Evolutionary conservation across 2,329 filamentous ascomycete genomes (phyloP).

Genomic region (Ophiostoma montium): DNA sequence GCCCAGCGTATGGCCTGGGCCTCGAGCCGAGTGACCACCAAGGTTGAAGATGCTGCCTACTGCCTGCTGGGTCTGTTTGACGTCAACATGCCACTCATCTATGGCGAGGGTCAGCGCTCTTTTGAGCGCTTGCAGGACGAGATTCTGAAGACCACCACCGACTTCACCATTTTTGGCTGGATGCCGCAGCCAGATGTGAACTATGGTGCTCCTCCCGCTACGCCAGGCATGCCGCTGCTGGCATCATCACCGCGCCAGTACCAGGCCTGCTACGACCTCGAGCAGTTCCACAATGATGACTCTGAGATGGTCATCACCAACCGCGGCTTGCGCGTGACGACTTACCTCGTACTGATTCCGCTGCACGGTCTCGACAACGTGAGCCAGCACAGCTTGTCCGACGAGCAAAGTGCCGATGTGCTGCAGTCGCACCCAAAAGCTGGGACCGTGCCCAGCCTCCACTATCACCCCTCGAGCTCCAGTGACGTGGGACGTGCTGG

Average conservation of each 20-base stretch:
- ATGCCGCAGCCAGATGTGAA: neutral
- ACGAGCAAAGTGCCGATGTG: neutral
- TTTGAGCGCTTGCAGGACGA: constrained; percentile 13
- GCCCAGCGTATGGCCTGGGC: constrained; percentile 14
- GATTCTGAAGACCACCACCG: constrained; percentile 5
- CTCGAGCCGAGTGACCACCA: constrained; percentile 9
- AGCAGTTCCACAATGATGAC: constrained; percentile 8
- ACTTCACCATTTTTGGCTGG: constrained; percentile 11
- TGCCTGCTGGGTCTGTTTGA: constrained; percentile 13
- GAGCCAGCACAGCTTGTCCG: too few relatives aligned
- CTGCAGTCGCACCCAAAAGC: neutral
- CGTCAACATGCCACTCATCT: constrained; percentile 13
- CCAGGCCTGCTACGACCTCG: neutral
- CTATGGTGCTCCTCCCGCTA: neutral
- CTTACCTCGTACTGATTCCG: constrained; percentile 7
- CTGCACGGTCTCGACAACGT: neutral
- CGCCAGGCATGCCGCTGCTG: constrained; percentile 4
- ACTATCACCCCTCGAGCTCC: too few relatives aligned
- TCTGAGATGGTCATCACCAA: constrained; percentile 10
- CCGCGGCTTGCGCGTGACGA: constrained; percentile 10
- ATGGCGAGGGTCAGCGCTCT: constrained; percentile 13
- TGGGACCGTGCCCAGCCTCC: neutral
- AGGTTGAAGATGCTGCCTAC: constrained; percentile 13
- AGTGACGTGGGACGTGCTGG: too few relatives aligned
- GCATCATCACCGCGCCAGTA: constrained; percentile 8